Evolutionary conservation across 129 eudicot species (phyloP), one percentile per base, ranked within the genome.

Genomic region (Helichrysum umbraculigerum): DNA sequence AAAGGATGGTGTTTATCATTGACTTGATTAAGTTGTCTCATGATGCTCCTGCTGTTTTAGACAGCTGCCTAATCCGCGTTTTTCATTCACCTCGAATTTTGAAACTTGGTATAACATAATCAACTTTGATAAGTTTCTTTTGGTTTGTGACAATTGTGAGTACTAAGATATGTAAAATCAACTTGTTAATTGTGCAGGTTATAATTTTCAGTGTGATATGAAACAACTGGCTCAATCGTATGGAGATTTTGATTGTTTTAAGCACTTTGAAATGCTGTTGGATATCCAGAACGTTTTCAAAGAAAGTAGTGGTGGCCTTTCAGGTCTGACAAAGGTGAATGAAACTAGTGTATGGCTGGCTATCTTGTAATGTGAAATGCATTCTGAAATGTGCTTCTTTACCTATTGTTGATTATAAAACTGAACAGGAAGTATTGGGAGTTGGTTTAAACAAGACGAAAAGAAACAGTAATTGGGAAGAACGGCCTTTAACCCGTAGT

Each of bases 401-500:
- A 29, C 11, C 15, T 32, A 62, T 68, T 63, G 11, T 70, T 77
- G 21, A 25, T 68, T 50, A 67, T 69, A 19, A 68, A 63, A 51
- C 67, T 35, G 58, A 68, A 62, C 83, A 95, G 99, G 93, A 87
- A 83, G 86, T 91, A 71, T 72, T 95, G 83, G 99, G 99, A 22
- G 79, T 87, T 71, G 96, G 97, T 63, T 78, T 95, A 71, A 89
- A 95, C 76, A 95, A 95, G 84, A 95, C 96, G 25, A 91, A 97
- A 79, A 82, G 99, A 81, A 95, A 91, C 75, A 89, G 97, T 84
- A 85, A 95, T 28, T 95, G 99, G 99, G 99, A 95, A 86, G 90
- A 89, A 74, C 87, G 99, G 4, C 99, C 99, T 71, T 81, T 91
- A 74, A 89, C 78, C 76, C 92, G 69, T 68, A 85, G 84, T 65